Conservation (phyloP, 2,329 filamentous ascomycete genomes). For the Aspergillus neotritici region DNA sequence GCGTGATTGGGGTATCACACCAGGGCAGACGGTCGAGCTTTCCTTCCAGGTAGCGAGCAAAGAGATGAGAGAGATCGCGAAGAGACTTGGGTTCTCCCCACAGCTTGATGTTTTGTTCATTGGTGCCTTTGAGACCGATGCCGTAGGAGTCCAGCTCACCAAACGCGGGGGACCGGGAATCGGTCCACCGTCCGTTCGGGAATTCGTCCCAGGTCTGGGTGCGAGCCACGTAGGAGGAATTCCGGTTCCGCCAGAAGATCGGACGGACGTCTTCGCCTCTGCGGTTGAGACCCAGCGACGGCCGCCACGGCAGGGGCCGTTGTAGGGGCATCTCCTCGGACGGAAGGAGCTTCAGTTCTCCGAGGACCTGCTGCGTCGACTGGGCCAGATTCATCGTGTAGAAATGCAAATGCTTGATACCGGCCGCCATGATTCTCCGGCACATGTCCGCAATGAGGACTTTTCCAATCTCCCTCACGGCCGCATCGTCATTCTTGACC, state of each 20-base stretch:
- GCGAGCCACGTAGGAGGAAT: conserved; percentile 89
- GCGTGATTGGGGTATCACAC: conserved; percentile 83
- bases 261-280: conserved; percentile 93
- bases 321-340: conserved; percentile 71
- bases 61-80: conserved; percentile 74
- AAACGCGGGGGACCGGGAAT: conserved; percentile 91
- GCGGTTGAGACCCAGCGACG: conserved; percentile 82
- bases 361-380: conserved; percentile 86
- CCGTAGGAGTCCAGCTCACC: conserved; percentile 93
- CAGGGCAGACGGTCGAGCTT: conserved; percentile 80
- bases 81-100: conserved; percentile 83
- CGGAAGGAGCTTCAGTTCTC: conserved; percentile 79
- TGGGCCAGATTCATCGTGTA: conserved; percentile 99
- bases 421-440: conserved; percentile 72
- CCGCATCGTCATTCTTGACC: conserved; percentile 92
- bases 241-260: conserved; percentile 97
- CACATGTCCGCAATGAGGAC: conserved; percentile 85
- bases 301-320: conserved; percentile 92
- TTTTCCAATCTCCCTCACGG: conserved; percentile 84
- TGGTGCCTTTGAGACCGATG: conserved; percentile 87
- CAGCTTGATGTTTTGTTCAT: conserved; percentile 89
- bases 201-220: conserved; percentile 99
- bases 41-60: conserved; percentile 77
- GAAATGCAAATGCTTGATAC: conserved; percentile 87
- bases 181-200: conserved; percentile 97